These are phyloP conservation scores for Zygosaccharomyces siamensis DNA, from an alignment of 805 yeast species.

Conservation along the genomic window DNA sequence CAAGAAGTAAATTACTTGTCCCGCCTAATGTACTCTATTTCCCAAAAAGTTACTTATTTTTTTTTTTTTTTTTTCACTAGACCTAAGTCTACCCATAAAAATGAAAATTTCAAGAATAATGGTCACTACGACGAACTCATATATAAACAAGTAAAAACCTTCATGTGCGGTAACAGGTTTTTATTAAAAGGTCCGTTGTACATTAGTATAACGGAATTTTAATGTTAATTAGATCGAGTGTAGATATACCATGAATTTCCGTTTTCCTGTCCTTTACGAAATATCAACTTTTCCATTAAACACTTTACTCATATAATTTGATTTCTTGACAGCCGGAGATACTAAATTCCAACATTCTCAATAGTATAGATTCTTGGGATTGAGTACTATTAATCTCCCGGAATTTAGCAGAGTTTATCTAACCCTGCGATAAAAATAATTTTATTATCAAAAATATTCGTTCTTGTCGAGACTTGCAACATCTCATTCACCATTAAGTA, in stretches of 20 bases:
- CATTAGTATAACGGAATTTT: slow-evolving; percentile 74
- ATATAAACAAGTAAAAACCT: slow-evolving; percentile 30
- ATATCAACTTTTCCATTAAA: slow-evolving; percentile 26
- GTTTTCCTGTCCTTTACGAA: slow-evolving; percentile 52
- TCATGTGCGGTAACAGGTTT: slow-evolving; percentile 60
- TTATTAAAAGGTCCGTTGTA: slow-evolving; percentile 64
- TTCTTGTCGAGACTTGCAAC: too few relatives aligned
- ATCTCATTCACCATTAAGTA: too few relatives aligned
- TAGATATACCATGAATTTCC: slow-evolving; percentile 59
- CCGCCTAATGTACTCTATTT: too few relatives aligned
- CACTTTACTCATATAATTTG: slow-evolving; percentile 35
- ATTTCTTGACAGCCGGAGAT: slow-evolving; percentile 62
- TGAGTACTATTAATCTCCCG: slow-evolving; percentile 45
- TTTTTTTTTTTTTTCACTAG: too few relatives aligned
- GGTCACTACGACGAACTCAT: too few relatives aligned
- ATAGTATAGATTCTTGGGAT: slow-evolving; percentile 62
- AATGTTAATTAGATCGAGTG: slow-evolving; percentile 69
- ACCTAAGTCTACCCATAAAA: too few relatives aligned
- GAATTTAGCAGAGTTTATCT: too few relatives aligned
- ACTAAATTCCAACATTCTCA: slow-evolving; percentile 37
- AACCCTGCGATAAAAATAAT: too few relatives aligned
- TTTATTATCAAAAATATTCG: too few relatives aligned
- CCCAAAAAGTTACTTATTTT: too few relatives aligned
- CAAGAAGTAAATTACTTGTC: too few relatives aligned
- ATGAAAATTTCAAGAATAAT: too few relatives aligned